phyloP scores from a whole-genome alignment of 441 rosid genomes.

The Aleurites moluccanus region DNA sequence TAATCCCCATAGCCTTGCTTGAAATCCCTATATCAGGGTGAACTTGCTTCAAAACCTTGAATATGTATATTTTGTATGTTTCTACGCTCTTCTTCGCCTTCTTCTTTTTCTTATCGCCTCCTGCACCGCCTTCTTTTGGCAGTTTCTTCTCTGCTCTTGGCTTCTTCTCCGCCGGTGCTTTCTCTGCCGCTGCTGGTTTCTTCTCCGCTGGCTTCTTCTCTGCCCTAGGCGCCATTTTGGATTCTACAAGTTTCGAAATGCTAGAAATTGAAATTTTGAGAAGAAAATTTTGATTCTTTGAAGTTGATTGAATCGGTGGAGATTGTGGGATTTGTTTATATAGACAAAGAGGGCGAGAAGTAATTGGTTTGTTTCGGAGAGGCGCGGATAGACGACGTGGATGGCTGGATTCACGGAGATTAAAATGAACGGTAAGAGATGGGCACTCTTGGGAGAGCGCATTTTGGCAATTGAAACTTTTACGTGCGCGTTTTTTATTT shows the following conservation, averaged over 20 bases:
- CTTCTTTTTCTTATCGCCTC: conserved; percentile 36
- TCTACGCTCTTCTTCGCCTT: conserved; percentile 30
- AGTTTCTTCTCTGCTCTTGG: conserved; percentile 31
- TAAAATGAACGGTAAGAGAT: conserved; percentile 17
- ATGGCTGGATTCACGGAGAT: neutral
- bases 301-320: too few relatives aligned
- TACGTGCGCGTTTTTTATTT: too few relatives aligned
- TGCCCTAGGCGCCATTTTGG: conserved; percentile 31
- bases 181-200: conserved; percentile 8
- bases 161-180: conserved; percentile 34
- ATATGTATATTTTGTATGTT: conserved; percentile 33
- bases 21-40: conserved; percentile 35
- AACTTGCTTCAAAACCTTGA: conserved; percentile 32
- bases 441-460: neutral
- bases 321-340: conserved; percentile 15
- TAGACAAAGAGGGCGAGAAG: neutral
- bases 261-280: neutral
- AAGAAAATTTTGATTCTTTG: too few relatives aligned
- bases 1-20: conserved; percentile 36
- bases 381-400: conserved; percentile 29
- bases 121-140: conserved; percentile 28
- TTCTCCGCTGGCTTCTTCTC: conserved; percentile 28
- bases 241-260: neutral
- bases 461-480: too few relatives aligned
- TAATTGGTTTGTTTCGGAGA: conserved; percentile 19